Conservation (phyloP, 257 asterid species). For the Solanum sparsipilum region DNA sequence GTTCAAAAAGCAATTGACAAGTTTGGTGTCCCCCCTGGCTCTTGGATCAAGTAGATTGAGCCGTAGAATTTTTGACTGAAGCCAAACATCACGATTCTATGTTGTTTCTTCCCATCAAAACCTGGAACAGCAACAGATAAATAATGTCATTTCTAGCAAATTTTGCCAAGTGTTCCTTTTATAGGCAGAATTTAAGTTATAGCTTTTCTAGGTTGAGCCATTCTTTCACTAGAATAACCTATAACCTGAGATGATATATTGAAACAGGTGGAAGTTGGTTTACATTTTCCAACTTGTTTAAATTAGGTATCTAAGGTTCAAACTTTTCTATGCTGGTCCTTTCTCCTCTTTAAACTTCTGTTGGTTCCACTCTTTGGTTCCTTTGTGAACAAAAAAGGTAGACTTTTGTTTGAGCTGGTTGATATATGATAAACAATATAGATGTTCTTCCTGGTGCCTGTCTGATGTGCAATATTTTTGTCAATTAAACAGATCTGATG, state of each 20-base stretch:
- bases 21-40: background rate
- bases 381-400: background rate
- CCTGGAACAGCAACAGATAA: background rate
- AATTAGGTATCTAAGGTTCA: background rate
- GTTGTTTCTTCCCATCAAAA: background rate
- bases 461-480: background rate
- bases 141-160: background rate
- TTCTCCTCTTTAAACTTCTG: background rate
- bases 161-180: background rate
- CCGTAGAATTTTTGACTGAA: background rate
- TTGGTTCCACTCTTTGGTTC: background rate
- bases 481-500: slow-evolving; percentile 51
- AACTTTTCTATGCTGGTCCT: background rate
- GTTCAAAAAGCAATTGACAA: background rate
- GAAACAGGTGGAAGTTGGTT: background rate
- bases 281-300: background rate
- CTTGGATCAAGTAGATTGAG: background rate
- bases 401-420: background rate
- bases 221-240: background rate
- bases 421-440: background rate
- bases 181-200: background rate
- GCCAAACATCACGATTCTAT: background rate
- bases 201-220: background rate
- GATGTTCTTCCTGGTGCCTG: background rate
- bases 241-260: background rate